A percentile compares a stretch with the other conserved stretches of the same genome.
phyloP scores from a whole-genome alignment of 345 rosid genomes.

The Rubroshorea leprosula region DNA sequence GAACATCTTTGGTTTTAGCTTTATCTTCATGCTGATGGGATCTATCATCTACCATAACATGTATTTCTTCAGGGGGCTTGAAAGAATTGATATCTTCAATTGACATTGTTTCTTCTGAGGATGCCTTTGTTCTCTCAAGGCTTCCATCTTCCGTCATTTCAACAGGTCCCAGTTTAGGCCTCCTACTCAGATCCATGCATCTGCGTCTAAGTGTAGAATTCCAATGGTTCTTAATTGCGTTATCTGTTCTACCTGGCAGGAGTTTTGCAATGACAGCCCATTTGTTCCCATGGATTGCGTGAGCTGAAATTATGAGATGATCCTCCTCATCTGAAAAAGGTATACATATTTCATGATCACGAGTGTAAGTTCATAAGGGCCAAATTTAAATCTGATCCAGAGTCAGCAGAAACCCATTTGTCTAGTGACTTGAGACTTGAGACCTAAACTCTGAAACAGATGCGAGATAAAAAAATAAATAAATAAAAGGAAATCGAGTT shows the following conservation, averaged over 20 bases:
- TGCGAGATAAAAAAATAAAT: no score
- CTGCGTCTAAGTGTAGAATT: constrained; percentile 74
- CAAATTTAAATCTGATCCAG: no score
- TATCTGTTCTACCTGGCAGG: constrained; percentile 80
- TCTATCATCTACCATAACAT: constrained; percentile 28
- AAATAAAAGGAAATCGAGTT: no score
- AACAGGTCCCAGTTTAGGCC: constrained; percentile 14
- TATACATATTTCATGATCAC: background rate
- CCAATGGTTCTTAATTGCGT: constrained; percentile 94
- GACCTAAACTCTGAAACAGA: no score
- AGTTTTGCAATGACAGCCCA: constrained; percentile 85
- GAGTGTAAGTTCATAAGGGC: background rate
- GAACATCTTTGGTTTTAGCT: constrained; percentile 22
- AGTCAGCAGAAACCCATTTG: background rate
- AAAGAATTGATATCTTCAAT: constrained; percentile 31
- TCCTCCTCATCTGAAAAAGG: constrained; percentile 73
- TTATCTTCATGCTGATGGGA: constrained; percentile 21
- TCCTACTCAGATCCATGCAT: constrained; percentile 30
- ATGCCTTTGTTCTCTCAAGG: constrained; percentile 41
- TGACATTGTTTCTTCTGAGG: constrained; percentile 40
- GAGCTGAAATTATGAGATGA: constrained; percentile 55
- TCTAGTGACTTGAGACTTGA: background rate
- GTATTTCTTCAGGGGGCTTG: constrained; percentile 25
- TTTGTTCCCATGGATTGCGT: constrained; percentile 75
- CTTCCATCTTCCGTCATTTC: constrained; percentile 28